Conservation (phyloP, 192 early-diverging fungal genomes). For the Jimgerdemannia flammicorona region DNA sequence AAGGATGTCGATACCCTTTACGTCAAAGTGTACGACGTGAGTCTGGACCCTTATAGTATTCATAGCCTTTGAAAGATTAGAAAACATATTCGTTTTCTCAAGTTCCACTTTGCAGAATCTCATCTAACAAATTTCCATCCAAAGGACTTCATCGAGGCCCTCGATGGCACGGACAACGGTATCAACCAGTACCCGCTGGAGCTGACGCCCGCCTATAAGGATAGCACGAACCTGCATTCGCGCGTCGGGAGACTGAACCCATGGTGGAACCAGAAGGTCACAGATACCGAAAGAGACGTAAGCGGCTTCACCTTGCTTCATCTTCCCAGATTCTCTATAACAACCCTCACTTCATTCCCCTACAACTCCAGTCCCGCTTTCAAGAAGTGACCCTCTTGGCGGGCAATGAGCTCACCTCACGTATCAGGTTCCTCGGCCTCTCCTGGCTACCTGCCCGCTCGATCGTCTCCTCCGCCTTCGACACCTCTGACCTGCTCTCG, state of each 20-base stretch:
- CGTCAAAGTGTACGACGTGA: conserved; percentile 78
- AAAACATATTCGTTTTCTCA: neutral
- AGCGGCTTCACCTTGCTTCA: conserved; percentile 7
- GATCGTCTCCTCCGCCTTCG: conserved; percentile 75
- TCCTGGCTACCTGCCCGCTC: conserved; percentile 89
- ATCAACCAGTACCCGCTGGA: conserved; percentile 81
- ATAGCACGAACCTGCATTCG: conserved; percentile 74
- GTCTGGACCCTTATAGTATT: neutral
- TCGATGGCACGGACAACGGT: conserved; percentile 93
- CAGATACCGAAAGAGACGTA: conserved; percentile 67
- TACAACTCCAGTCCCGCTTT: conserved; percentile 37
- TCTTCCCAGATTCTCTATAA: neutral
- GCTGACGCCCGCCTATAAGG: conserved; percentile 76
- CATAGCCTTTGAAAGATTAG: neutral
- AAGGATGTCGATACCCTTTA: conserved; percentile 64
- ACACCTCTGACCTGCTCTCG: conserved; percentile 56
- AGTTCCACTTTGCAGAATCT: neutral
- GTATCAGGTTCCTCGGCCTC: conserved; percentile 64
- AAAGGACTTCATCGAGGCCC: conserved; percentile 67
- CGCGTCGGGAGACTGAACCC: conserved; percentile 88
- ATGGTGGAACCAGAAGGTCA: conserved; percentile 81
- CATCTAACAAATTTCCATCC: neutral
- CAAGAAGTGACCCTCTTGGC: conserved; percentile 66
- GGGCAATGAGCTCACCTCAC: conserved; percentile 71
- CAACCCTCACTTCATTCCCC: neutral